A percentile compares a stretch with the other conserved stretches of the same genome.
Evolutionary conservation across 2,329 filamentous ascomycete species (phyloP).

Genomic region (Paraconiothyrium sp.): DNA sequence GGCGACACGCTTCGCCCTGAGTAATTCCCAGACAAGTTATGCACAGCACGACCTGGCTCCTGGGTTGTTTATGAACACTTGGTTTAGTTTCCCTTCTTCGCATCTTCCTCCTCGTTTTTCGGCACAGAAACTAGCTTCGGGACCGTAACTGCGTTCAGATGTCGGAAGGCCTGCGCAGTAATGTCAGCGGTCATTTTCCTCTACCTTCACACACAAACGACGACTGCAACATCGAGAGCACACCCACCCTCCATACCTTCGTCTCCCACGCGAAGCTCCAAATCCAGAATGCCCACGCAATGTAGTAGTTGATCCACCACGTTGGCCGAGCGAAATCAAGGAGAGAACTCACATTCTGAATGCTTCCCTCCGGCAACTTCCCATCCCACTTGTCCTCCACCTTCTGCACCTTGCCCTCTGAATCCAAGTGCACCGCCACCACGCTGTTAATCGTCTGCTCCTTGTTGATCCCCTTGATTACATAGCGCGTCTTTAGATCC

Average conservation of each 20-base stretch:
- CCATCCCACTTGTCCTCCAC: slow-evolving; percentile 67
- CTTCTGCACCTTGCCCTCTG: slow-evolving; percentile 57
- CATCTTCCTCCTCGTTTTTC: slow-evolving; percentile 63
- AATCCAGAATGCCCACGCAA: slow-evolving; percentile 49
- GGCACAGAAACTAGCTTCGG: slow-evolving; percentile 63
- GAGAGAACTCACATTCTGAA: slow-evolving; percentile 60
- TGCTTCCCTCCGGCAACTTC: slow-evolving; percentile 59
- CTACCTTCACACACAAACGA: neutral
- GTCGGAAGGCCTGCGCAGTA: slow-evolving; percentile 58
- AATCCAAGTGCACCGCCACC: slow-evolving; percentile 58
- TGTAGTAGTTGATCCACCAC: slow-evolving; percentile 52
- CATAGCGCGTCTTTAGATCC: slow-evolving; percentile 63
- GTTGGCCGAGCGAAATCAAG: slow-evolving; percentile 44
- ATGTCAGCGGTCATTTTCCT: slow-evolving; percentile 38
- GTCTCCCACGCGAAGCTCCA: slow-evolving; percentile 54
- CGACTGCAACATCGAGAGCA: neutral
- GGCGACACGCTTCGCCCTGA: neutral
- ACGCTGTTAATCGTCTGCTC: slow-evolving; percentile 61
- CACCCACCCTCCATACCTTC: slow-evolving; percentile 54
- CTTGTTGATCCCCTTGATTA: slow-evolving; percentile 62
- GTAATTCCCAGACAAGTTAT: neutral
- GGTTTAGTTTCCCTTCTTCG: slow-evolving; percentile 56
- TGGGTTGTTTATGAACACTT: neutral
- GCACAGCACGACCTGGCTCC: too few relatives aligned
- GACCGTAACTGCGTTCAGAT: slow-evolving; percentile 62